These are phyloP conservation scores for Phoma sp. DNA, from an alignment of 2,329 filamentous ascomycete genomes.

Conservation along the genomic window DNA sequence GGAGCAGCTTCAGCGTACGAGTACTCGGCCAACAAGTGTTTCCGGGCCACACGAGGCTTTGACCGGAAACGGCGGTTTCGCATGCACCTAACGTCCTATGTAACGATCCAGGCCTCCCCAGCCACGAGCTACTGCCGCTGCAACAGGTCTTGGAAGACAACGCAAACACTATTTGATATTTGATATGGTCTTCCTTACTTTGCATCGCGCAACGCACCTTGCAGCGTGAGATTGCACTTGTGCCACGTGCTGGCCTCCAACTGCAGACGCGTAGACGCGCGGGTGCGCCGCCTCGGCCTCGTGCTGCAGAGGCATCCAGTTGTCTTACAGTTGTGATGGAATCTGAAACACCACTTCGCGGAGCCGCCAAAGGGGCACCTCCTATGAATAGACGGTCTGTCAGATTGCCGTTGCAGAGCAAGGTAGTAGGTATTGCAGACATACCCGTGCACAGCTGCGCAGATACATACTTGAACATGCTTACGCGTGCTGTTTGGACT, in stretches of 20 bases:
- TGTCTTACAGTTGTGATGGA: slow-evolving; percentile 12
- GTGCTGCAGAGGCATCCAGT: slow-evolving; percentile 17
- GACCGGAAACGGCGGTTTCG: slow-evolving; percentile 10
- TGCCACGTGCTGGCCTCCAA: slow-evolving; percentile 3
- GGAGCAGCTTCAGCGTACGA: not conserved
- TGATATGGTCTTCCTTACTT: slow-evolving; percentile 10
- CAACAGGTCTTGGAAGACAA: slow-evolving; percentile 19
- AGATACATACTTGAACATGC: not conserved
- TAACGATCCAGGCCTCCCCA: slow-evolving; percentile 22
- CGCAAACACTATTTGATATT: slow-evolving; percentile 3
- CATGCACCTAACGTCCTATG: not conserved
- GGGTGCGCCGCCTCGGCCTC: slow-evolving; percentile 15
- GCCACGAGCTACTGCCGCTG: slow-evolving; percentile 8
- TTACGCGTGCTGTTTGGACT: not conserved
- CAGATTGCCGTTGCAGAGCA: slow-evolving; percentile 8
- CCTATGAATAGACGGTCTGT: slow-evolving; percentile 15
- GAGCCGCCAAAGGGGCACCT: slow-evolving; percentile 21
- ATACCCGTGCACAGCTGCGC: slow-evolving; percentile 7
- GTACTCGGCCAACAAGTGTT: slow-evolving; percentile 10
- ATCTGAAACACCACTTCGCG: slow-evolving; percentile 31
- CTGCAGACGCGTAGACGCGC: slow-evolving; percentile 20
- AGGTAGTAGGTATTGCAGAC: slow-evolving; percentile 2
- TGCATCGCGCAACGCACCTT: slow-evolving; percentile 7
- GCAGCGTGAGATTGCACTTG: slow-evolving; percentile 7
- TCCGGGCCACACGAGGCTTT: not conserved